phyloP scores from a whole-genome alignment of 2,329 filamentous ascomycete species.

The Monosporascus sp. region DNA sequence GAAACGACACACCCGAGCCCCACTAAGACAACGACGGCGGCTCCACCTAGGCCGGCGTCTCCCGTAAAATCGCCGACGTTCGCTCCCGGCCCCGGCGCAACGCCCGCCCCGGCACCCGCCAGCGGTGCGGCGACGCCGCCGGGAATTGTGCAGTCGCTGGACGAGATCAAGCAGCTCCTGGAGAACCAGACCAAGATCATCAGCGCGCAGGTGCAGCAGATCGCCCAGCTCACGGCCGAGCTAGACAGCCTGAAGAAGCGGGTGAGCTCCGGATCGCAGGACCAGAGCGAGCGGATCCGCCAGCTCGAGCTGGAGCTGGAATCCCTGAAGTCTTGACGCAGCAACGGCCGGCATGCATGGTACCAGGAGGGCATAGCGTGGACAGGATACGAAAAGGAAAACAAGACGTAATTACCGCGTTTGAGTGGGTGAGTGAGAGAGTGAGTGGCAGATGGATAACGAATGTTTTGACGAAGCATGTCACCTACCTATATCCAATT shows the following conservation, averaged over 20 bases:
- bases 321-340: slow-evolving; percentile 49
- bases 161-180: slow-evolving; percentile 72
- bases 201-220: slow-evolving; percentile 70
- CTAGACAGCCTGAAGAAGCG: slow-evolving; percentile 78
- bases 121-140: slow-evolving; percentile 32
- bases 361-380: slow-evolving; percentile 6
- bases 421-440: slow-evolving; percentile 1
- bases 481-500: slow-evolving; percentile 15
- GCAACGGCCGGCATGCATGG: background rate
- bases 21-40: slow-evolving; percentile 32
- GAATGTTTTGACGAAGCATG: slow-evolving; percentile 15
- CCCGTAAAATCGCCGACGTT: slow-evolving; percentile 37
- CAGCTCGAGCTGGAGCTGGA: slow-evolving; percentile 65
- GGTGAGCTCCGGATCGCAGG: slow-evolving; percentile 53
- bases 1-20: slow-evolving; percentile 20
- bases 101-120: slow-evolving; percentile 32
- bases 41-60: slow-evolving; percentile 37
- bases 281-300: slow-evolving; percentile 63
- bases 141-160: slow-evolving; percentile 60
- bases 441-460: slow-evolving; percentile 15
- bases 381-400: slow-evolving; percentile 10
- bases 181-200: slow-evolving; percentile 75
- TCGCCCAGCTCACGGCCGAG: slow-evolving; percentile 63
- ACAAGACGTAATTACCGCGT: background rate
- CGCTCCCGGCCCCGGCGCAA: slow-evolving; percentile 25